A percentile compares a stretch with the other conserved stretches of the same genome.
Evolutionary conservation across 345 rosid species (phyloP).

Genomic region (Hibiscus syriacus): DNA sequence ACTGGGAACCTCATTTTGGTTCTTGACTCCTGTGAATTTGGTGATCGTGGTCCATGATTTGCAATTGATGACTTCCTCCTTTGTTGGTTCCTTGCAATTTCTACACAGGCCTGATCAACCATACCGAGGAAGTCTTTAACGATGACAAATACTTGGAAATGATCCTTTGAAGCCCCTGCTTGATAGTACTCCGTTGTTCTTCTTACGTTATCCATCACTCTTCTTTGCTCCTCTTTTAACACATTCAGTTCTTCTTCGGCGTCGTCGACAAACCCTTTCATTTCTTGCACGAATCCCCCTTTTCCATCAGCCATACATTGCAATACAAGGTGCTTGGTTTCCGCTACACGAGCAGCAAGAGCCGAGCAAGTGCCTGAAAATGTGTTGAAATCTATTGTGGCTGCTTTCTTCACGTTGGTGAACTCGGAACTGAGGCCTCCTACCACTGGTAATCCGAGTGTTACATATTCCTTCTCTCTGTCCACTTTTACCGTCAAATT

Average conservation of each 20-base stretch:
- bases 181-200: slow-evolving; percentile 76
- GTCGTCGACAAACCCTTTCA: slow-evolving; percentile 45
- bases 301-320: slow-evolving; percentile 25
- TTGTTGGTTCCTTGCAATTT: slow-evolving; percentile 57
- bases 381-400: slow-evolving; percentile 40
- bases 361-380: slow-evolving; percentile 37
- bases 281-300: slow-evolving; percentile 43
- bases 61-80: slow-evolving; percentile 33
- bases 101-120: slow-evolving; percentile 76
- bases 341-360: slow-evolving; percentile 40
- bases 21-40: slow-evolving; percentile 25
- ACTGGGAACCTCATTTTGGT: slow-evolving; percentile 50
- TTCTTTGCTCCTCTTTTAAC: slow-evolving; percentile 42
- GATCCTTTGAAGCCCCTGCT: slow-evolving; percentile 45
- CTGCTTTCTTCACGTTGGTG: slow-evolving; percentile 74
- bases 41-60: slow-evolving; percentile 18
- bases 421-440: slow-evolving; percentile 76
- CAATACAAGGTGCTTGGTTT: slow-evolving; percentile 27
- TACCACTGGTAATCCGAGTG: slow-evolving; percentile 64
- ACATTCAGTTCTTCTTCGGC: slow-evolving; percentile 50
- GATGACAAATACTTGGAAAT: slow-evolving; percentile 56
- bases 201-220: slow-evolving; percentile 58
- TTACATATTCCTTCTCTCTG: slow-evolving; percentile 50
- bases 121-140: slow-evolving; percentile 61
- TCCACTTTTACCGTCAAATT: slow-evolving; percentile 36